Evolutionary conservation across 805 yeast species (phyloP).

Genomic region (Hemisphaericaspora nanyangensis): DNA sequence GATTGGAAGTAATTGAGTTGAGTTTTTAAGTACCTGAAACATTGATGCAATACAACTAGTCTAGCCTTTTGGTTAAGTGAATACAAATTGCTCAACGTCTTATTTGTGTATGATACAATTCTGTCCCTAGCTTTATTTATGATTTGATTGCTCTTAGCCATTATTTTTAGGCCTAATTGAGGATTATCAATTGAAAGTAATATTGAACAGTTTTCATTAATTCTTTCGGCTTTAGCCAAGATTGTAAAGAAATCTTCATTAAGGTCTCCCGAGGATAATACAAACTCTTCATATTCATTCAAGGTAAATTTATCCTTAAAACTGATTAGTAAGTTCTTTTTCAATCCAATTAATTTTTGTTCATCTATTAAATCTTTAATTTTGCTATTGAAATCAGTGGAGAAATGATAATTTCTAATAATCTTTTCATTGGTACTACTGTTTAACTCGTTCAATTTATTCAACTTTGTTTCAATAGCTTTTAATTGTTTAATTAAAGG

Average conservation of each 20-base stretch:
- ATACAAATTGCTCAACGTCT: conserved; percentile 29
- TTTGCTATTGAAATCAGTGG: conserved; percentile 19
- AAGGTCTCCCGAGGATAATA: conserved; percentile 45
- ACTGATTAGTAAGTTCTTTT: conserved; percentile 48
- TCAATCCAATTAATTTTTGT: conserved; percentile 36
- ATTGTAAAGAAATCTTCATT: conserved; percentile 56
- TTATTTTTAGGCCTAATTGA: conserved; percentile 59
- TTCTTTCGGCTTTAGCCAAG: conserved; percentile 56
- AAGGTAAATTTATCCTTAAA: conserved; percentile 64
- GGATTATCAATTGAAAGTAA: conserved; percentile 69
- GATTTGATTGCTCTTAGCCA: conserved; percentile 51
- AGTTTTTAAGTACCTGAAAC: conserved; percentile 24
- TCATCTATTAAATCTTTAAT: conserved; percentile 26
- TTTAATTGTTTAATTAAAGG: conserved; percentile 27
- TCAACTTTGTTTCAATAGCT: conserved; percentile 15
- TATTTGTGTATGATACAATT: conserved; percentile 26
- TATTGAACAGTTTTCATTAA: conserved; percentile 65
- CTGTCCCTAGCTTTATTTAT: conserved; percentile 39
- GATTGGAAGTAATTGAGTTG: conserved; percentile 52
- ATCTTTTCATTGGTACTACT: conserved; percentile 40
- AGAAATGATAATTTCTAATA: conserved; percentile 19
- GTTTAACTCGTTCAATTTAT: conserved; percentile 16
- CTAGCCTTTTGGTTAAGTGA: conserved; percentile 22
- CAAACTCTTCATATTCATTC: conserved; percentile 66
- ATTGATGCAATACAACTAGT: conserved; percentile 25